These are phyloP conservation scores for Cetradonia linearis DNA, from an alignment of 495 filamentous ascomycete genomes.

Conservation along the genomic window DNA sequence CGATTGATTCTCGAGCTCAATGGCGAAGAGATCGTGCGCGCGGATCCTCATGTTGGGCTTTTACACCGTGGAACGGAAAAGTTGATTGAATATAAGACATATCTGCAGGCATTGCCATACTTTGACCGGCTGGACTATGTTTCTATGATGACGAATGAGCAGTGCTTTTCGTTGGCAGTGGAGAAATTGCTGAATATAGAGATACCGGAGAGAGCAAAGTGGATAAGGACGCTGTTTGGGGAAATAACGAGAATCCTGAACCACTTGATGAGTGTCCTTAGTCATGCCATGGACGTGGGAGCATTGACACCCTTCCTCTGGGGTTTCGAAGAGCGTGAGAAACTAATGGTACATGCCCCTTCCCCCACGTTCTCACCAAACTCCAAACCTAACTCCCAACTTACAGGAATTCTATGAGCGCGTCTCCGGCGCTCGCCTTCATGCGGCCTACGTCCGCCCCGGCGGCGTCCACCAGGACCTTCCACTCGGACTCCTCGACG, in stretches of 20 bases:
- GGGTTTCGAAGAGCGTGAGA: slow-evolving; percentile 99
- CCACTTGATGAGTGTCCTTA: slow-evolving; percentile 95
- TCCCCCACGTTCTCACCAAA: neutral
- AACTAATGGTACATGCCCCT: slow-evolving; percentile 74
- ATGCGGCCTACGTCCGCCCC: slow-evolving; percentile 95
- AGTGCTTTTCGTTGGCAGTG: slow-evolving; percentile 88
- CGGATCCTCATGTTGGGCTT: slow-evolving; percentile 94
- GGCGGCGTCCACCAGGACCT: slow-evolving; percentile 95
- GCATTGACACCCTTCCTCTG: slow-evolving; percentile 97
- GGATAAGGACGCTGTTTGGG: slow-evolving; percentile 90
- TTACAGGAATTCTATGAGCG: slow-evolving; percentile 97
- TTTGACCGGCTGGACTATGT: slow-evolving; percentile 99
- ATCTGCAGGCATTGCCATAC: slow-evolving; percentile 95
- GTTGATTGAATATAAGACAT: slow-evolving; percentile 99
- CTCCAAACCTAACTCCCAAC: neutral
- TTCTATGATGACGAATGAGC: slow-evolving; percentile 99
- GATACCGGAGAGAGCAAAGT: slow-evolving; percentile 91
- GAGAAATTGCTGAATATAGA: slow-evolving; percentile 98
- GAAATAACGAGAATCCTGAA: slow-evolving; percentile 94
- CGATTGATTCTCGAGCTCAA: slow-evolving; percentile 95
- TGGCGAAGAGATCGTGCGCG: slow-evolving; percentile 93
- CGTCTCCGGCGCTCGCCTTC: slow-evolving; percentile 94
- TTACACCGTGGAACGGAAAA: slow-evolving; percentile 98
- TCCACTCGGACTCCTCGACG: slow-evolving; percentile 87
- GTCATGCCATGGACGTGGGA: slow-evolving; percentile 99